phyloP scores from a whole-genome alignment of 805 yeast genomes.

The Saccharomycopsis fermentans region DNA sequence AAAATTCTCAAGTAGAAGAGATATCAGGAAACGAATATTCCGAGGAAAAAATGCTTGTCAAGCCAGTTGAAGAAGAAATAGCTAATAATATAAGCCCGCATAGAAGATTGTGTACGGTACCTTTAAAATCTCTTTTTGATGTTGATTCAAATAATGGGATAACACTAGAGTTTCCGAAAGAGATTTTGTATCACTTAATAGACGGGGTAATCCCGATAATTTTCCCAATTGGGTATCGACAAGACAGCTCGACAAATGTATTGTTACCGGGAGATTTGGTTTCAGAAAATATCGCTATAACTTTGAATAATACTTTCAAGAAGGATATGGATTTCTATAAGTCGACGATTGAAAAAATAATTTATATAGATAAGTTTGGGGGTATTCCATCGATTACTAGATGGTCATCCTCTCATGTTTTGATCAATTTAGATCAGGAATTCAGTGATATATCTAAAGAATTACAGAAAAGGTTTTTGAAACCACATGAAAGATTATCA shows the following conservation, averaged over 20 bases:
- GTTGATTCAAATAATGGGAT: constrained; percentile 7
- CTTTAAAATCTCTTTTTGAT: constrained; percentile 11
- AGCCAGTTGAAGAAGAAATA: neutral
- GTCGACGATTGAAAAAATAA: constrained; percentile 60
- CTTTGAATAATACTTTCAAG: constrained; percentile 24
- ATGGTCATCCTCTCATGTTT: constrained; percentile 73
- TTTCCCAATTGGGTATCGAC: constrained; percentile 44
- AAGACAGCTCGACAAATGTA: constrained; percentile 24
- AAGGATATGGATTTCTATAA: constrained; percentile 26
- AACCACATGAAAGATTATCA: constrained; percentile 34
- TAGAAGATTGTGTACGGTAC: constrained; percentile 7
- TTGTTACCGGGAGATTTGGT: constrained; percentile 20
- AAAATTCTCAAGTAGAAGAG: neutral
- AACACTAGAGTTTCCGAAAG: constrained; percentile 6
- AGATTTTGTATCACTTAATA: constrained; percentile 29
- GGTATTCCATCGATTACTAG: constrained; percentile 88
- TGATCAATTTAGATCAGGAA: constrained; percentile 78
- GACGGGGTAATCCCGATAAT: constrained; percentile 46
- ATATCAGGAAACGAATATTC: neutral
- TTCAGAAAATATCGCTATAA: constrained; percentile 33
- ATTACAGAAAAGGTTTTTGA: constrained; percentile 45
- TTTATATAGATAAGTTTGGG: constrained; percentile 71
- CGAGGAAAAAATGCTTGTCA: neutral
- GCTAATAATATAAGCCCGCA: neutral
- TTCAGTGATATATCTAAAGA: constrained; percentile 56